These are phyloP conservation scores for Pugionium dolabratum DNA, from an alignment of 345 rosid species.

Conservation along the genomic window DNA sequence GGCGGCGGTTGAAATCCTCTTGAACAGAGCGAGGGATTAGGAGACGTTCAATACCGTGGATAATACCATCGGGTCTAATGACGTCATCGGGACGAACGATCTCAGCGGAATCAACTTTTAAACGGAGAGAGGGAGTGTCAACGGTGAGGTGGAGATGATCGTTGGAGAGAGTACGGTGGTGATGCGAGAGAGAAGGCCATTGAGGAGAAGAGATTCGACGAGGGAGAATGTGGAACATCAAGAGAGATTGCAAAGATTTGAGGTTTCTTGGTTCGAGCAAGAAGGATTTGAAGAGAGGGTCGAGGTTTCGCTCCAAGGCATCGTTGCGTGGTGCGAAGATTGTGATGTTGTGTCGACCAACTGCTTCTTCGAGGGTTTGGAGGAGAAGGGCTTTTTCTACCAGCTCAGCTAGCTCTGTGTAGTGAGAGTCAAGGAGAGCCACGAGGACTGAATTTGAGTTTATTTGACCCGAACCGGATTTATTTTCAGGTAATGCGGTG, in stretches of 20 bases:
- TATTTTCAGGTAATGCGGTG: conserved; percentile 52
- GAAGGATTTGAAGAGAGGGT: conserved; percentile 88
- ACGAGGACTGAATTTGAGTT: conserved; percentile 95
- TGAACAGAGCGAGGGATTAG: conserved; percentile 71
- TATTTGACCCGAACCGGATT: conserved; percentile 52
- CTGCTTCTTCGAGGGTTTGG: conserved; percentile 84
- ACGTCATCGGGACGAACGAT: conserved; percentile 49
- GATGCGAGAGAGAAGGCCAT: conserved; percentile 50
- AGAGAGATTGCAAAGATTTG: conserved; percentile 69
- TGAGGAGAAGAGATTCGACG: conserved; percentile 50
- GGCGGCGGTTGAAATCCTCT: conserved; percentile 65
- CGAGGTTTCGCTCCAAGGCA: conserved; percentile 78
- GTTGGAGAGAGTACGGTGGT: conserved; percentile 50
- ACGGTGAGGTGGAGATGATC: conserved; percentile 52
- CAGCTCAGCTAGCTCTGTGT: conserved; percentile 84
- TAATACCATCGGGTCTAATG: conserved; percentile 67
- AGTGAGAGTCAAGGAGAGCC: conserved; percentile 93
- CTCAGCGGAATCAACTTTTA: conserved; percentile 49
- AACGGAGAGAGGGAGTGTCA: conserved; percentile 37
- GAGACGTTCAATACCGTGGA: conserved; percentile 69
- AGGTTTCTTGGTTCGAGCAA: conserved; percentile 90
- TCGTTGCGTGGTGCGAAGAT: conserved; percentile 91
- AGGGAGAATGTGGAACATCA: conserved; percentile 80
- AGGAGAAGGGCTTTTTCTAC: conserved; percentile 92
- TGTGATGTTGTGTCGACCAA: conserved; percentile 76